phyloP scores from a whole-genome alignment of 176 grass and related monocot genomes.

The Oryza coarctata region DNA sequence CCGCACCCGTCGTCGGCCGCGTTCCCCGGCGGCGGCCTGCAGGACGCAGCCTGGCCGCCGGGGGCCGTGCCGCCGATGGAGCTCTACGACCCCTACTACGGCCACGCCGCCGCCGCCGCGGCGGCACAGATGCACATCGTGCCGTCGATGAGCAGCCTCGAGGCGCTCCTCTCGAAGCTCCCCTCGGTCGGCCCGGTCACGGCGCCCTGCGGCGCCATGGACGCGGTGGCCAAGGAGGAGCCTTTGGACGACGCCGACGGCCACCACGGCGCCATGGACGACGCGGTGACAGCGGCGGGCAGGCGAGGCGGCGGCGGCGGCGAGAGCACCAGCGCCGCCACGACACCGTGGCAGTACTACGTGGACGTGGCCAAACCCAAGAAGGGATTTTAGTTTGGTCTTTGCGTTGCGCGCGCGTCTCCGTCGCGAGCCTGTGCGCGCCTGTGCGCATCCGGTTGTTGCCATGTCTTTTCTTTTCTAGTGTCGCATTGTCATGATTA shows the following conservation, averaged over 20 bases:
- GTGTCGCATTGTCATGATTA: conserved; percentile 3
- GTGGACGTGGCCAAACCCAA: conserved; percentile 42
- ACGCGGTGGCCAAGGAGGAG: conserved; percentile 7
- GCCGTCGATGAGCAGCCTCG: conserved; percentile 86
- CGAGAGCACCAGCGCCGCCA: conserved; percentile 9
- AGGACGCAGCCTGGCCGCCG: conserved; percentile 26
- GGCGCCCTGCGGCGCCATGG: background rate
- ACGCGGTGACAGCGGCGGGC: background rate
- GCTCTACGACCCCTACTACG: conserved; percentile 55
- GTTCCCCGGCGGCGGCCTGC: conserved; percentile 38
- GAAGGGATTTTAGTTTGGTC: conserved; percentile 19
- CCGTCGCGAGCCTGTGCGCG: background rate
- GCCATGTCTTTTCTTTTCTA: conserved; percentile 13
- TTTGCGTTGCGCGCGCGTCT: background rate
- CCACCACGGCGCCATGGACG: conserved; percentile 1
- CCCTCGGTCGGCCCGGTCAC: conserved; percentile 43
- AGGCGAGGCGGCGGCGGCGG: background rate
- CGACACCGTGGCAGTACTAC: conserved; percentile 30
- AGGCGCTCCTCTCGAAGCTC: conserved; percentile 77
- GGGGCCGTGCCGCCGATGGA: conserved; percentile 37
- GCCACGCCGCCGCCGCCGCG: background rate
- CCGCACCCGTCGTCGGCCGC: conserved; percentile 74
- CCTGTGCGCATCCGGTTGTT: background rate
- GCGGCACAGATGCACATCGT: conserved; percentile 43
- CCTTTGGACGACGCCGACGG: background rate